Base-by-base conservation (phyloP, 495 filamentous ascomycete genomes). In the Umbilicaria muhlenbergii region DNA sequence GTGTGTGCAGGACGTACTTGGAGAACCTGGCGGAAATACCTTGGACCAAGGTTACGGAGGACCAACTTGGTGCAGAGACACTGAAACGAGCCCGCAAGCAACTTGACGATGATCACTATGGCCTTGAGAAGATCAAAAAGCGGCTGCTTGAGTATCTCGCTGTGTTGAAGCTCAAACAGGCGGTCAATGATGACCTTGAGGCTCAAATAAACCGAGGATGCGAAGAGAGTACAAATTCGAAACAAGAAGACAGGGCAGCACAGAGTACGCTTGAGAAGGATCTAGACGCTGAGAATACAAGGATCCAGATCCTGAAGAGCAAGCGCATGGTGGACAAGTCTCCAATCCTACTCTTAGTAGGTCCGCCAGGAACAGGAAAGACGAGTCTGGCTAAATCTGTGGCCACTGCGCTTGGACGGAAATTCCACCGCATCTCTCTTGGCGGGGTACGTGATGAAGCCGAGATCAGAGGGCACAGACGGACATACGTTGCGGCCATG, bases 401-500 rank as follows among this genome's bases (percentile, higher is more conserved):
- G 2, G 92, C 92, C 12, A 80, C 80, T 11, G 86, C 92, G 10
- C 71, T 99, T 15, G 88, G 89, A 5, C 74, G 92, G 43, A 92
- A 96, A 56, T 99, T 99, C 63, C 89, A 96, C 58, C 77, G 92
- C 28, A 95, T 99, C 47, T 96, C 91, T 21, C 78, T 99, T 16
- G 92, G 92, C 42, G 92, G 92, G 52, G 88, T 99, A 15, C 66
- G 89, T 21, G 92, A 96, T 52, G 92, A 99, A 58, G 92, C 92
- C 6, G 92, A 96, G 63, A 96, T 99, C 47, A 71, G 92, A 38
- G 92, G 92, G 5, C 92, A 99, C 62, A 76, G 92, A 36, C 75
- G 92, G 39, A 99, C 92, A 2, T 99, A 99, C 58, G 91, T 99
- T 43, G 92, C 92, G 11, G 92, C 92, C 39, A 95, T 99, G 91